phyloP scores from a whole-genome alignment of 2,329 filamentous ascomycete genomes.

The Fusarium sulawesiense region DNA sequence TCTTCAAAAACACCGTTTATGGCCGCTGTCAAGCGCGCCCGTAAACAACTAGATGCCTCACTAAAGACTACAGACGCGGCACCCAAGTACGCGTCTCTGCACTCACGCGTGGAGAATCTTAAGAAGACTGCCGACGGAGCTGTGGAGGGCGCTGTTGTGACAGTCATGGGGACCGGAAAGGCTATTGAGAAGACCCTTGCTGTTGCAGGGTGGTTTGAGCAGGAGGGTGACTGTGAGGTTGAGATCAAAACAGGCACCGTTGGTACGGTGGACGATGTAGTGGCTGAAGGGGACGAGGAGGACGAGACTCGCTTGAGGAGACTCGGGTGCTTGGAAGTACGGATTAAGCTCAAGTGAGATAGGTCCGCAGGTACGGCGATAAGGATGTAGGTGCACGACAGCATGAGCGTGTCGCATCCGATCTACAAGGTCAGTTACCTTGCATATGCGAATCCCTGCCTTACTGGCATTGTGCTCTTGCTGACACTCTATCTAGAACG shows the following conservation, averaged over 20 bases:
- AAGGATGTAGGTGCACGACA: slow-evolving; percentile 12
- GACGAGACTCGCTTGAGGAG: slow-evolving; percentile 58
- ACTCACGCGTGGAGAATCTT: slow-evolving; percentile 59
- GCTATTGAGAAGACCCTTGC: slow-evolving; percentile 73
- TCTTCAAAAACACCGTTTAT: slow-evolving; percentile 74
- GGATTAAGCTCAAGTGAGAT: slow-evolving; percentile 58
- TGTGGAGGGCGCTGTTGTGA: slow-evolving; percentile 57
- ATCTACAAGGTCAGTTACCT: slow-evolving; percentile 21
- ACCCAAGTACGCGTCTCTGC: slow-evolving; percentile 59
- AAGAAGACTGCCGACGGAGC: slow-evolving; percentile 48
- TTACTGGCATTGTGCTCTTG: slow-evolving; percentile 3
- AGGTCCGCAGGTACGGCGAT: slow-evolving; percentile 3
- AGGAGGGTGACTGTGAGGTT: slow-evolving; percentile 69
- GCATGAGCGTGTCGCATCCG: slow-evolving; percentile 8
- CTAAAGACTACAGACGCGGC: slow-evolving; percentile 58
- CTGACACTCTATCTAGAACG: slow-evolving; percentile 15
- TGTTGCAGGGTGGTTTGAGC: slow-evolving; percentile 73
- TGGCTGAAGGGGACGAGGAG: slow-evolving; percentile 54
- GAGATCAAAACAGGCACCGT: slow-evolving; percentile 71
- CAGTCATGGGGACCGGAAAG: slow-evolving; percentile 72
- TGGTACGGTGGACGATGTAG: slow-evolving; percentile 75
- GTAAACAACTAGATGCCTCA: slow-evolving; percentile 69
- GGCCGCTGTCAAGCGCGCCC: slow-evolving; percentile 72
- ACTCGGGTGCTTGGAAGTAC: slow-evolving; percentile 64
- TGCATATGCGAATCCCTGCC: slow-evolving; percentile 13